Evolutionary conservation across 1,284 basidiomycete species (phyloP).

Genomic region (Cryptococcus neoformans): DNA sequence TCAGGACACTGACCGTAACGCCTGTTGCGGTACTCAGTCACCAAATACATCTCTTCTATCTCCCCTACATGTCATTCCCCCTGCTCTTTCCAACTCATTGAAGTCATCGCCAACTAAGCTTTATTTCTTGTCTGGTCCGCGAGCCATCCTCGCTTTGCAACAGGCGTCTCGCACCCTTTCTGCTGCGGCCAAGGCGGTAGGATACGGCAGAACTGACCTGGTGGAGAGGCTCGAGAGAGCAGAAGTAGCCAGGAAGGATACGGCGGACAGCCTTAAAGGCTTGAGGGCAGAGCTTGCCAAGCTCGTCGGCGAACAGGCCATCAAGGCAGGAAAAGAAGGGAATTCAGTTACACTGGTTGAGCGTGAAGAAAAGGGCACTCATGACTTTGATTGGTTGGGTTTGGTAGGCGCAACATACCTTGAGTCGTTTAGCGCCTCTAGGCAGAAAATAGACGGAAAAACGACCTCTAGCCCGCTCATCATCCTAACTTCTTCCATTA

Average conservation of each 20-base stretch:
- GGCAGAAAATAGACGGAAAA: slow-evolving; percentile 52
- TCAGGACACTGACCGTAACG: slow-evolving; percentile 73
- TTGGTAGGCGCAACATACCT: slow-evolving; percentile 43
- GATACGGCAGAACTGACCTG: slow-evolving; percentile 55
- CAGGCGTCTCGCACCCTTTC: slow-evolving; percentile 59
- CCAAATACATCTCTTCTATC: slow-evolving; percentile 38
- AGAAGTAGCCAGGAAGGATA: slow-evolving; percentile 62
- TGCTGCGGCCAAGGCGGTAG: slow-evolving; percentile 59
- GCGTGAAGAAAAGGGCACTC: slow-evolving; percentile 18
- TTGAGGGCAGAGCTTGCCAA: slow-evolving; percentile 65
- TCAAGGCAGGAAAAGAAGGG: slow-evolving; percentile 31
- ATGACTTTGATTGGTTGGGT: slow-evolving; percentile 44
- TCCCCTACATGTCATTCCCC: slow-evolving; percentile 47
- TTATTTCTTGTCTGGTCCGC: slow-evolving; percentile 75
- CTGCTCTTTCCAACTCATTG: slow-evolving; percentile 52
- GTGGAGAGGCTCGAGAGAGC: slow-evolving; percentile 54
- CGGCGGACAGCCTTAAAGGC: slow-evolving; percentile 62
- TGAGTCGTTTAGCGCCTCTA: slow-evolving; percentile 56
- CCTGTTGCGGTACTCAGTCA: slow-evolving; percentile 78
- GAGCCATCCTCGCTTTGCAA: slow-evolving; percentile 62
- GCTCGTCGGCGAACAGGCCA: slow-evolving; percentile 56
- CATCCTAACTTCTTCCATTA: slow-evolving; percentile 38
- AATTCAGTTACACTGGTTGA: slow-evolving; percentile 18
- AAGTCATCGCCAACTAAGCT: slow-evolving; percentile 61
- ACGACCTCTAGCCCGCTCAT: slow-evolving; percentile 50